Base-by-base conservation (phyloP, 768 basidiomycete species). In the Roridomyces roridus region DNA sequence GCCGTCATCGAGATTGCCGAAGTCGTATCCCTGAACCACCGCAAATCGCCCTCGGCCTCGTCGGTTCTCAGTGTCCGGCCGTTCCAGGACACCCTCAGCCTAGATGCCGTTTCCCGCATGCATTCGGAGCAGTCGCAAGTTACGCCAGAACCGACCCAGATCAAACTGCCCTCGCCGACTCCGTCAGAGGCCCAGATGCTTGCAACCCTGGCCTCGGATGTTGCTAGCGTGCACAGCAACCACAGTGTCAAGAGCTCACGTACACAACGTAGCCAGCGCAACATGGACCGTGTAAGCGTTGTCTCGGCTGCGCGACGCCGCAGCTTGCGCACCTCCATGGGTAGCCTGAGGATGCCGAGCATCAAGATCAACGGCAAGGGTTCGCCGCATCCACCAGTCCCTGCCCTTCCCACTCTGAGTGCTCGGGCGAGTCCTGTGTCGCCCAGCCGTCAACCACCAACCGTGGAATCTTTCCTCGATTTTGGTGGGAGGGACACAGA, bases 271-370 rank as follows among this genome's bases (percentile, higher is more conserved):
- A 60, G 50, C 18, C 54, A 63, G 46, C 51, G 68, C 53, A 21
- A 62, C 39, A n/a, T 51, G 55, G 35, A 70, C 43, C 72, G 75
- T 29, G 65, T 74, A 14, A 76, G 77, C 34, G 77, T 80, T 8
- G 77, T 92, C 3, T 79, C 80, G 5, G 86, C 91, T 5, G 91
- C 91, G 1, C 82, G 83, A 54, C 81, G 74, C 55, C 81, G 89
- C 36, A 89, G 87, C 67, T 75, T 78, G 39, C 78, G 87, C 2
- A 77, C 83, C 8, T 89, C 88, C 5, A 84, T 86, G 61, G 80
- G 84, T 21, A 90, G 87, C 65, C 72, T 92, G 8, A 83, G 90
- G 1, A 73, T 91, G 21, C 86, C 84, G 46, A 77, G 45, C 45
- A 74, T 35, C 17, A 48, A 39, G 26, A 8, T 2, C 9, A 18